These are phyloP conservation scores for Diaporthe citrichinensis DNA, from an alignment of 2,329 filamentous ascomycete species.

Conservation along the genomic window DNA sequence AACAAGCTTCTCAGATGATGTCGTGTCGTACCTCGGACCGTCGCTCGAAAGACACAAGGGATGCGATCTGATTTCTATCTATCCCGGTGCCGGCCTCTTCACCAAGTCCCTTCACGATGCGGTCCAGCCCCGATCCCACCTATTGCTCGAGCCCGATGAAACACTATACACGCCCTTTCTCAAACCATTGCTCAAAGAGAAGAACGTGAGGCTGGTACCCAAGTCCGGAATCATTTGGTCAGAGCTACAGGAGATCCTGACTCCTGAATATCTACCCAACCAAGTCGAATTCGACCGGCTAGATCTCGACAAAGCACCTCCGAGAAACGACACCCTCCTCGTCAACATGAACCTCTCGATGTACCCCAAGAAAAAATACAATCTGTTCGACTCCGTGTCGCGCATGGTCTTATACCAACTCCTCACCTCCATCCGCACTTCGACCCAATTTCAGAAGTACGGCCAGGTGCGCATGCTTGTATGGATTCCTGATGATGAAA, in stretches of 20 bases:
- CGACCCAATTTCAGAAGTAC: slow-evolving; percentile 78
- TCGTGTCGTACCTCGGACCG: slow-evolving; percentile 77
- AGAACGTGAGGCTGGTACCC: slow-evolving; percentile 65
- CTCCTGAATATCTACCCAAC: slow-evolving; percentile 64
- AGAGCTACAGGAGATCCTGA: slow-evolving; percentile 69
- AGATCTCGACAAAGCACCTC: slow-evolving; percentile 48
- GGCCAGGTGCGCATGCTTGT: slow-evolving; percentile 85
- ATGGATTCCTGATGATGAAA: slow-evolving; percentile 76
- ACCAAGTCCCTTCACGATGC: slow-evolving; percentile 81
- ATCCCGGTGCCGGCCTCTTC: slow-evolving; percentile 85
- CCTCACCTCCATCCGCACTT: slow-evolving; percentile 68
- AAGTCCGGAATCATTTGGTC: slow-evolving; percentile 72
- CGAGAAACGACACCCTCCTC: slow-evolving; percentile 80
- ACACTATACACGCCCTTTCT: slow-evolving; percentile 74
- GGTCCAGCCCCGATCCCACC: slow-evolving; percentile 84
- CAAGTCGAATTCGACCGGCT: slow-evolving; percentile 62
- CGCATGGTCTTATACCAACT: slow-evolving; percentile 74
- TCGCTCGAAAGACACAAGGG: slow-evolving; percentile 79
- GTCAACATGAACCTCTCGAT: slow-evolving; percentile 77
- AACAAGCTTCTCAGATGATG: slow-evolving; percentile 68
- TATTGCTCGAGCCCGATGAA: slow-evolving; percentile 82
- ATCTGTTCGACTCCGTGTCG: slow-evolving; percentile 68
- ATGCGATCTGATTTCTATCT: slow-evolving; percentile 89
- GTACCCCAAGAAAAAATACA: slow-evolving; percentile 64
- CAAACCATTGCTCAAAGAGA: slow-evolving; percentile 64